Base-by-base conservation (phyloP, 306 rosid genomes). In the Inga oerstediana region DNA sequence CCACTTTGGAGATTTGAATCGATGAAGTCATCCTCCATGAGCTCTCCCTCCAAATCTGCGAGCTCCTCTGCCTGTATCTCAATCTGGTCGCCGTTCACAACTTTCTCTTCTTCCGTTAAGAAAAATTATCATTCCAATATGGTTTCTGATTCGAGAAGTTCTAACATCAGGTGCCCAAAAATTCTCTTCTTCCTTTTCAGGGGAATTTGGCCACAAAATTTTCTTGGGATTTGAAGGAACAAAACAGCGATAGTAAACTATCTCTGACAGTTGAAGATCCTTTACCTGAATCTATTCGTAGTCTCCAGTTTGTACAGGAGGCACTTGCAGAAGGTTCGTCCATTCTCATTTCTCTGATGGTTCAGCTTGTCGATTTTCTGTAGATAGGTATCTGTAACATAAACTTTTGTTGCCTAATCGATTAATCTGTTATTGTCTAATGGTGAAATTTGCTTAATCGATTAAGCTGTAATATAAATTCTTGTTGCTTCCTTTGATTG, bases 81-180 rank as follows among this genome's bases (percentile, higher is more conserved):
- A 8, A 39, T 39, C 1, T 39, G 43, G 43, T 39, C 43, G 8
- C 6, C 43, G 1, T 39, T 39, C 43, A 39, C 43, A 8, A 39
- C 43, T 39, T 39, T 39, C 43, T 39, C 43, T 39, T 39, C 39
- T 37, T 37, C 8, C 1, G 6, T 39, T 39, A 87, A 78, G 88
- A 94, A 96, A 79, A 92, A 90, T 85, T 96, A 97, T 79, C 79
- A 83, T 80, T 90, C 97, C 45, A 93, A 97, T 85, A 1, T 92
- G 83, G 99, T 94, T 64, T 97, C 97, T 75, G 98, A 97, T 87
- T 96, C 99, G 7, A 39, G 43, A n/a, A 90, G 97, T 90, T 92
- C 97, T 78, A 85, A 85, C 83, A 80, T 89, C 83, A 79, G 85
- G 85, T 80, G 61, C 71, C 43, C 8, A 39, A 39, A 39, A 39